Percentiles rank a stretch among this genome's conserved stretches.
phyloP scores from a whole-genome alignment of 1,139 yeast species.

The Magnusiomyces suaveolens region DNA sequence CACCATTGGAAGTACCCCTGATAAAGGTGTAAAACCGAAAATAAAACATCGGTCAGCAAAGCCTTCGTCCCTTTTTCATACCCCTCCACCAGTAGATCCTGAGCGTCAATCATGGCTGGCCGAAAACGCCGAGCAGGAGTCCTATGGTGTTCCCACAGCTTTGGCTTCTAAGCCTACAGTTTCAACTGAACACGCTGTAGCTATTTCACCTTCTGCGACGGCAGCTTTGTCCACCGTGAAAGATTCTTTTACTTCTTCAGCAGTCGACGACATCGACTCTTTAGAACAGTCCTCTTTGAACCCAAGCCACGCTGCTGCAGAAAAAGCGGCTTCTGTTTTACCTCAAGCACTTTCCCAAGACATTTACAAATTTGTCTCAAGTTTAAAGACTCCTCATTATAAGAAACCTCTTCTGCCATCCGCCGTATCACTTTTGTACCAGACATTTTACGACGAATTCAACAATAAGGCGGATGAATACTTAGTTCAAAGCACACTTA shows the following conservation, averaged over 20 bases:
- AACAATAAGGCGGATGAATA: conserved; percentile 26
- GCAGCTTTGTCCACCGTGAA: not conserved
- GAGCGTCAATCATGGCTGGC: conserved; percentile 19
- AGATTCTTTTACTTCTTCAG: not conserved
- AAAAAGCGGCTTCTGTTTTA: conserved; percentile 16
- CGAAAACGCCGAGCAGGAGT: conserved; percentile 20
- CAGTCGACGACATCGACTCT: not conserved
- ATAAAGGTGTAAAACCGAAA: not conserved
- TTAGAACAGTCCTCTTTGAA: not conserved
- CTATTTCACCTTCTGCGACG: not conserved
- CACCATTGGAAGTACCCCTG: not conserved
- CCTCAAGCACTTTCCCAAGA: conserved; percentile 27
- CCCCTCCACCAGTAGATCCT: conserved; percentile 20
- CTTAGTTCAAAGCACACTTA: conserved; percentile 13
- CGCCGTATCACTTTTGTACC: conserved; percentile 46
- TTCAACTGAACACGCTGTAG: not conserved
- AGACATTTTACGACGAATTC: conserved; percentile 40
- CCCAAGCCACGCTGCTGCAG: not conserved
- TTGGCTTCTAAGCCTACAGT: conserved; percentile 1
- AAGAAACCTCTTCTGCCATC: conserved; percentile 43
- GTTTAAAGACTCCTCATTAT: conserved; percentile 48
- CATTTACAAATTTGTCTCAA: conserved; percentile 40
- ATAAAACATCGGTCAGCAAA: not conserved
- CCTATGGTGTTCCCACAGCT: conserved; percentile 17
- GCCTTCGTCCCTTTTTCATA: conserved; percentile 16